Base-by-base conservation (phyloP, 768 basidiomycete species). In the Gloeopeniophorella convolvens region DNA sequence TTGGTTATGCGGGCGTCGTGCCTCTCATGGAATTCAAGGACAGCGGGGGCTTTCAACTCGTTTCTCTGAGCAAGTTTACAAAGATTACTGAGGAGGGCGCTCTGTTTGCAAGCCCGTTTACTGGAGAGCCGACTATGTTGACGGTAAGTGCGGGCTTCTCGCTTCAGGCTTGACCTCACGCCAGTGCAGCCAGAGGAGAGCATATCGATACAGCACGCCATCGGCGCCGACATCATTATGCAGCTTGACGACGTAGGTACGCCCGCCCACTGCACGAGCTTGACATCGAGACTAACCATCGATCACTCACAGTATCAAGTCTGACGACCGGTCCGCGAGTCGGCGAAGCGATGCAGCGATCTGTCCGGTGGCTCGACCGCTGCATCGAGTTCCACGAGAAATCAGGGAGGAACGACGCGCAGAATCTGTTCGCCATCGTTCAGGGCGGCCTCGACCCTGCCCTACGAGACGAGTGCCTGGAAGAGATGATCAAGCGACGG, bases 211-310 rank as follows among this genome's bases (percentile, higher is more conserved):
- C 90, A 95, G 62, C 92, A 95, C 62, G 74, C 84, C 7, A 92
- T 95, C 35, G 90, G 91, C 5, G 88, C 84, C 23, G 91, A 95
- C 63, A 95, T 95, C 52, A 90, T 95, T 54, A 94, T 95, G 92
- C 91, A 90, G 63, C 75, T 92, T 15, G 90, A 93, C 64, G 90
- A 93, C 66, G 90, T 93, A 43, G 89, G 89, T 85, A 59, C 64
- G 82, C 69, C 36, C 31, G 42, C 46, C 21, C 0, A 31, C 28
- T 48, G 27, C 21, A n/a, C n/a, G n/a, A n/a, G n/a, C 40, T 34
- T 51, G 33, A 16, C 20, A n/a, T 12, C 3, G 4, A 2, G 6
- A 13, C 7, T 18, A 6, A n/a, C 10, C 13, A 32, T 34, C 21
- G 50, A 56, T 50, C 48, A 51, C 34, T 57, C 37, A 52, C 59